Evolutionary conservation across 352 stramenopile genomes (phyloP).

Genomic region (Globisporangium echinulatum): DNA sequence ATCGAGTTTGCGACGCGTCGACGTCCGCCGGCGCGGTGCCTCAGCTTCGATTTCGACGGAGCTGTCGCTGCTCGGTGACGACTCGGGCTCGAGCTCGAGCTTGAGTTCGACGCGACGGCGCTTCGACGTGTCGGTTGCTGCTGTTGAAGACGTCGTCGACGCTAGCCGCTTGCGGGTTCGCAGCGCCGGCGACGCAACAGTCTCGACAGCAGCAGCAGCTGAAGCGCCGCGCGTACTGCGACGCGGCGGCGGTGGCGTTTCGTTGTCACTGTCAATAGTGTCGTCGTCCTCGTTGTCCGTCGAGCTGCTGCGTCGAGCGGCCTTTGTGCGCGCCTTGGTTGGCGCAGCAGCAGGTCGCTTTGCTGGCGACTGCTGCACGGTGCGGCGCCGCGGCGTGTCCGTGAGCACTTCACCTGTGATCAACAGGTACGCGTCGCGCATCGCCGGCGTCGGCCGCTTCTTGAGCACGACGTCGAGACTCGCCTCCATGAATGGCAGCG

Average conservation of each 20-base stretch:
- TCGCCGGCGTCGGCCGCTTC: conserved; percentile 52
- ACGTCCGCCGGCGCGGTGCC: not conserved
- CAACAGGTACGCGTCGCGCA: conserved; percentile 63
- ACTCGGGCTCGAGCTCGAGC: conserved; percentile 6
- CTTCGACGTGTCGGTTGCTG: conserved; percentile 6
- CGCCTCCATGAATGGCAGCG: conserved; percentile 53
- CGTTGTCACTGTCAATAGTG: conserved; percentile 5
- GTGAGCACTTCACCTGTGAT: conserved; percentile 51
- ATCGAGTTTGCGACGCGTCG: conserved; percentile 3
- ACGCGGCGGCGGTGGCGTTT: conserved; percentile 8
- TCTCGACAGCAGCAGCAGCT: not conserved
- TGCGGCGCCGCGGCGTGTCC: conserved; percentile 37
- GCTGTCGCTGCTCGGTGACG: conserved; percentile 8
- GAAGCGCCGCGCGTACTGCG: conserved; percentile 7
- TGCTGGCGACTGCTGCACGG: conserved; percentile 11
- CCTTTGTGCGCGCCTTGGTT: conserved; percentile 2
- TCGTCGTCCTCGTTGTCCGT: not conserved
- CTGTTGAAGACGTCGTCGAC: not conserved
- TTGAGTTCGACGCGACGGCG: conserved; percentile 15
- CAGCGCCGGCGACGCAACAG: not conserved
- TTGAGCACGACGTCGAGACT: conserved; percentile 75
- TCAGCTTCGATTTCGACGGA: not conserved
- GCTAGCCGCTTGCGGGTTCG: conserved; percentile 6
- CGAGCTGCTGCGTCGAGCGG: not conserved
- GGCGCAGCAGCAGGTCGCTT: conserved; percentile 2